These are phyloP conservation scores for Fomitopsis betulina DNA, from an alignment of 1,284 basidiomycete genomes.

Conservation along the genomic window DNA sequence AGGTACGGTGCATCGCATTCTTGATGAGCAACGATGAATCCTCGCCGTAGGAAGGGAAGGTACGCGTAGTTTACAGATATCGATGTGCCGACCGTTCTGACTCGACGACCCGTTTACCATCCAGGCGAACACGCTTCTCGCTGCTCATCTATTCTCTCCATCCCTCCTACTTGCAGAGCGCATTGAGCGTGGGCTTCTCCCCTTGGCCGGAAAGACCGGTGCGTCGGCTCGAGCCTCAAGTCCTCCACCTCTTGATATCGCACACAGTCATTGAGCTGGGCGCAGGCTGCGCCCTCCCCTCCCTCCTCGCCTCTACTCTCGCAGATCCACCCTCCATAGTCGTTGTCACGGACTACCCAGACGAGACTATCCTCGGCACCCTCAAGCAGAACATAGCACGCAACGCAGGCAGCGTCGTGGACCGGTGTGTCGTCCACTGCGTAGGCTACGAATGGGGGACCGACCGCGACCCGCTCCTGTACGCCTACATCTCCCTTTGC, in stretches of 20 bases:
- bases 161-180: constrained; percentile 60
- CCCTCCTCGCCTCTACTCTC: constrained; percentile 48
- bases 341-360: constrained; percentile 65
- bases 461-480: constrained; percentile 45
- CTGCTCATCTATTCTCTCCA: constrained; percentile 69
- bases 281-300: constrained; percentile 61
- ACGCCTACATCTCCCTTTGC: not conserved
- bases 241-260: not conserved
- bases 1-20: not conserved
- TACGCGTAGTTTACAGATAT: constrained; percentile 15
- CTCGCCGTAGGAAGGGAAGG: constrained; percentile 52
- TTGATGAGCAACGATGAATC: constrained; percentile 5
- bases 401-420: constrained; percentile 36
- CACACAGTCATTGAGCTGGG: constrained; percentile 60
- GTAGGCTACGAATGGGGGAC: constrained; percentile 63
- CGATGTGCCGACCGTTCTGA: not conserved
- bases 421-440: constrained; percentile 38
- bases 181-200: constrained; percentile 51
- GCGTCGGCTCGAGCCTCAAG: not conserved
- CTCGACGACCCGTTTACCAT: constrained; percentile 6
- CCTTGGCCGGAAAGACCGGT: constrained; percentile 37
- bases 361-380: constrained; percentile 53
- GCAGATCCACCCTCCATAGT: constrained; percentile 43
- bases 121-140: constrained; percentile 65
- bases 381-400: constrained; percentile 46